Conservation (phyloP, 2,329 filamentous ascomycete genomes). For the Diaporthe ilicicola region DNA sequence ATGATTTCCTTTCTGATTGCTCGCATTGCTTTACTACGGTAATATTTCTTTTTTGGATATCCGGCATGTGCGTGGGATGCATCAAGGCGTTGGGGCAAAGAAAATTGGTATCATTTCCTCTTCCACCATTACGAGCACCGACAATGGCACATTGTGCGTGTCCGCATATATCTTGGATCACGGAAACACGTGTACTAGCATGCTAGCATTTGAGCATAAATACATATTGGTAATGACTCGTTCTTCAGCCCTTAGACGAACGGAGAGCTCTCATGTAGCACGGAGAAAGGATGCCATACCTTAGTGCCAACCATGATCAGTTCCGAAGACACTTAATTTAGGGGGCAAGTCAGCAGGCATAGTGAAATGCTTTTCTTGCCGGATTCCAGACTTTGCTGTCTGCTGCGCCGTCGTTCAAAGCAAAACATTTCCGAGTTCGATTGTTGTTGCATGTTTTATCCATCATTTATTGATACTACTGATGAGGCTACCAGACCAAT, state of each 20-base stretch:
- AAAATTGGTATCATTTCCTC: neutral
- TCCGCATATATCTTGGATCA: neutral
- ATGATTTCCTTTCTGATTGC: neutral
- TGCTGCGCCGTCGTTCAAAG: no score
- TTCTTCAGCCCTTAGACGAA: neutral
- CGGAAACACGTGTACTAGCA: neutral
- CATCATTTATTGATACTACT: neutral
- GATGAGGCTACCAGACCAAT: conserved; percentile 50
- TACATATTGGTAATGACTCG: neutral
- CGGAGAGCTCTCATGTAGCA: neutral
- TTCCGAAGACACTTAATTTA: no score
- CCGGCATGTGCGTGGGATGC: neutral
- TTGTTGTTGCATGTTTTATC: no score
- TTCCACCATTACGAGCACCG: neutral
- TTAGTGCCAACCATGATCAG: no score
- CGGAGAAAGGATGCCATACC: no score
- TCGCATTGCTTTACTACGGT: neutral
- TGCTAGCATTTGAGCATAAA: neutral
- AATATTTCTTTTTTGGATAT: neutral
- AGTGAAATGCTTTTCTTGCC: no score
- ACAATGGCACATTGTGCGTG: neutral
- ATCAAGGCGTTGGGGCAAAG: conserved; percentile 11
- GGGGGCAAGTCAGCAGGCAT: no score
- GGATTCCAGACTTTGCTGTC: no score
- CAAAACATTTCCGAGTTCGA: no score